Conservation (phyloP, 805 yeast species). For the Dipodascus albidus region DNA sequence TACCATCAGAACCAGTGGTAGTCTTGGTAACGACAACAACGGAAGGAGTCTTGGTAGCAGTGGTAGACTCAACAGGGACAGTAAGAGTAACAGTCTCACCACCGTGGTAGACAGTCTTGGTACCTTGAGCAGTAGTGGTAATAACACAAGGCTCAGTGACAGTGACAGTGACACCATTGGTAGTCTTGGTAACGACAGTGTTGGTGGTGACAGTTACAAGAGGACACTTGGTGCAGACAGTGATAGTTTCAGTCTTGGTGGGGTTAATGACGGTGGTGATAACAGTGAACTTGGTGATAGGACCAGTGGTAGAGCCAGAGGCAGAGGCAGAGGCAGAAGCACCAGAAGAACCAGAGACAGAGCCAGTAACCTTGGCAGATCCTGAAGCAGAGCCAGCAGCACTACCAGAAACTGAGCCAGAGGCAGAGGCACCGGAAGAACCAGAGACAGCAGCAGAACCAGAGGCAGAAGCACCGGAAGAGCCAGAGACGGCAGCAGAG, state of each 20-base stretch:
- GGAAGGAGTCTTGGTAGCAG: background rate
- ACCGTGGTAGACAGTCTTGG: conserved; percentile 1
- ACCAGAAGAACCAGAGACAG: background rate
- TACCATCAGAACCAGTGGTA: background rate
- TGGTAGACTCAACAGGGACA: background rate
- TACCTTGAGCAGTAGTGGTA: conserved; percentile 1
- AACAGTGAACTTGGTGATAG: background rate
- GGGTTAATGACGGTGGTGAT: background rate
- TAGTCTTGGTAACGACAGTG: conserved; percentile 1
- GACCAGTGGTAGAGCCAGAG: background rate
- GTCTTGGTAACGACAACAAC: background rate
- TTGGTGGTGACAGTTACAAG: background rate
- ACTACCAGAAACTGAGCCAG: background rate
- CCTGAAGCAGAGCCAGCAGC: background rate
- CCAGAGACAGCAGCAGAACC: background rate
- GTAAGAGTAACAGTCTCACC: conserved; percentile 1
- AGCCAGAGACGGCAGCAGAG: too few relatives aligned
- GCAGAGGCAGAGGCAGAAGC: background rate
- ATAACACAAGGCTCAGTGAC: conserved; percentile 1
- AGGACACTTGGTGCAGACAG: conserved; percentile 1
- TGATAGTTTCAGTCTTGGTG: background rate
- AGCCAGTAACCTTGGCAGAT: background rate
- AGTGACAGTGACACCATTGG: background rate
- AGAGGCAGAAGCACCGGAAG: background rate
- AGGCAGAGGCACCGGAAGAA: too few relatives aligned